Conservation (phyloP, 2,329 filamentous ascomycete species). For the Scedosporium dehoogii region DNA sequence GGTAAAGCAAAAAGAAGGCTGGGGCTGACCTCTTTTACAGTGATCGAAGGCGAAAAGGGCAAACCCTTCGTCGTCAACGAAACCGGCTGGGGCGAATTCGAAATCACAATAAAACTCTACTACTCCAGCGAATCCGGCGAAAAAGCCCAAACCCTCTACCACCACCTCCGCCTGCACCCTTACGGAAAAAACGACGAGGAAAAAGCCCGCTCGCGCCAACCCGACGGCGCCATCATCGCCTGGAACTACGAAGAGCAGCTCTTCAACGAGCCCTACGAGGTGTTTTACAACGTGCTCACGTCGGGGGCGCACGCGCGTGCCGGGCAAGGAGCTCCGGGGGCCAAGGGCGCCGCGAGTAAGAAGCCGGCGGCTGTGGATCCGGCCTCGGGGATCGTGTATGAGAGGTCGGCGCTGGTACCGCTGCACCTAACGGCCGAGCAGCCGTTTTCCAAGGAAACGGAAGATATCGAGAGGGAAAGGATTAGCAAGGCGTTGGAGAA, state of each 20-base stretch:
- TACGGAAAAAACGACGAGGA: conserved; percentile 76
- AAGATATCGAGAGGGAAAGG: conserved; percentile 51
- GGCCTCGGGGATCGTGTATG: conserved; percentile 42
- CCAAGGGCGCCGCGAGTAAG: conserved; percentile 40
- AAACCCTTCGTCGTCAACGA: conserved; percentile 75
- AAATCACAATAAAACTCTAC: conserved; percentile 90
- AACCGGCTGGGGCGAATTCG: conserved; percentile 97
- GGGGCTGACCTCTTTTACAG: conserved; percentile 18
- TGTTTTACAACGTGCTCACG: conserved; percentile 82
- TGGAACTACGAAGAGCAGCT: conserved; percentile 91
- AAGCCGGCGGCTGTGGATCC: conserved; percentile 26
- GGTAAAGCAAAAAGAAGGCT: too few relatives aligned
- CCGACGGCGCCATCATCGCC: conserved; percentile 56
- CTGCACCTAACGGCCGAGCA: conserved; percentile 54
- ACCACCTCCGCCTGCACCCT: conserved; percentile 82
- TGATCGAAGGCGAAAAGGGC: conserved; percentile 61
- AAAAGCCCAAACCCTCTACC: conserved; percentile 93
- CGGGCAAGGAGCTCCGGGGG: conserved; percentile 39
- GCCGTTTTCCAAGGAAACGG: conserved; percentile 65
- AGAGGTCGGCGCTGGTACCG: conserved; percentile 68
- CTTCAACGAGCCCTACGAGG: conserved; percentile 93
- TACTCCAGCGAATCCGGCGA: conserved; percentile 81
- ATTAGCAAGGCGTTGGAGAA: conserved; percentile 54
- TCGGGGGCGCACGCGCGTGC: conserved; percentile 48
- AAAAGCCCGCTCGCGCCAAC: conserved; percentile 48